Evolutionary conservation across 1,139 yeast genomes (phyloP).

Genomic region (Magnusiomyces suaveolens): DNA sequence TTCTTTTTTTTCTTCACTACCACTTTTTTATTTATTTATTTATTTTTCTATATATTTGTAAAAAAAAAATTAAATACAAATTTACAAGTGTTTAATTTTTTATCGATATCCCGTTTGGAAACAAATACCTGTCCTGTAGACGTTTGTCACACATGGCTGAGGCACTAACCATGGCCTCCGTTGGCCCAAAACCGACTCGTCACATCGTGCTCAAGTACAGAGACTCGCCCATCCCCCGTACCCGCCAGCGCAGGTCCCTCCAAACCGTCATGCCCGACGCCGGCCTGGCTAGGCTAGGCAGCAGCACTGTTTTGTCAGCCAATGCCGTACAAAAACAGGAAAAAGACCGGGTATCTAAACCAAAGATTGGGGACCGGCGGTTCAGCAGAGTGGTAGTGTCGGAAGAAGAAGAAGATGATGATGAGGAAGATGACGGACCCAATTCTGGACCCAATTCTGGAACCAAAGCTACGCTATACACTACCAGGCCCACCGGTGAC

Average conservation of each 20-base stretch:
- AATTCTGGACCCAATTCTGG: no score
- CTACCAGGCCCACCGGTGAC: no score
- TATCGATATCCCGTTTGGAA: neutral
- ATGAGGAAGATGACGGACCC: neutral
- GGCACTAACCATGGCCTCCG: neutral
- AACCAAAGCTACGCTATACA: no score
- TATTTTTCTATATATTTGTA: no score
- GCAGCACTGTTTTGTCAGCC: no score
- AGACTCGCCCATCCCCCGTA: neutral
- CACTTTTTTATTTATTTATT: neutral
- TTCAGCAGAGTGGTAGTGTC: neutral
- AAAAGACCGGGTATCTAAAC: no score
- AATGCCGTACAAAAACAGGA: no score
- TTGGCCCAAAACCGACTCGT: neutral
- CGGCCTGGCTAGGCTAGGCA: no score
- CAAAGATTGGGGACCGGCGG: neutral
- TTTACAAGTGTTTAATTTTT: no score
- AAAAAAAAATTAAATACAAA: no score
- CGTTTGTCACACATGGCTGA: neutral
- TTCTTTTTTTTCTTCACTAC: neutral
- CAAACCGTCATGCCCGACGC: no score
- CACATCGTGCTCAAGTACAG: neutral
- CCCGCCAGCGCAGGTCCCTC: neutral
- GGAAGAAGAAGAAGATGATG: neutral
- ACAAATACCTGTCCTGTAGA: neutral